A percentile compares a stretch with the other conserved stretches of the same genome.
Evolutionary conservation across 805 yeast genomes (phyloP).

Genomic region (Yarrowia sp.): DNA sequence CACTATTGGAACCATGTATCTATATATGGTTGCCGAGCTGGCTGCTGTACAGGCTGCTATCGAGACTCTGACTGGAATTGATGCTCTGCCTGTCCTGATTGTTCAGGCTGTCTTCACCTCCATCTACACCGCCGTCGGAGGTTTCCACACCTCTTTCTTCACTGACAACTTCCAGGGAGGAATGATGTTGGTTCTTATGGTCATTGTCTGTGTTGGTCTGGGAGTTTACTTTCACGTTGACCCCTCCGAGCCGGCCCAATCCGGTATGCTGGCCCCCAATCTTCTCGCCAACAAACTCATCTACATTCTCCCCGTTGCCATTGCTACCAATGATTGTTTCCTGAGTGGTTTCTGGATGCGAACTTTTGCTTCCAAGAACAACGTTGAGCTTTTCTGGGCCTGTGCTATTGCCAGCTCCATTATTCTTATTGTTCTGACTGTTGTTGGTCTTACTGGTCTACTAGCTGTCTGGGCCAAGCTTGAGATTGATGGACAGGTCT

Average conservation of each 20-base stretch:
- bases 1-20: conserved; percentile 71
- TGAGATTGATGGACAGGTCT: conserved; percentile 48
- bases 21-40: conserved; percentile 84
- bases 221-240: conserved; percentile 66
- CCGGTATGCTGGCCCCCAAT: conserved; percentile 61
- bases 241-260: conserved; percentile 51
- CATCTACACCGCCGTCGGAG: conserved; percentile 82
- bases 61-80: conserved; percentile 69
- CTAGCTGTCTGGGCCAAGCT: conserved; percentile 88
- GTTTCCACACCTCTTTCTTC: conserved; percentile 80
- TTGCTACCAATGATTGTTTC: conserved; percentile 85
- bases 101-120: conserved; percentile 85
- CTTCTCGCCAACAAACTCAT: conserved; percentile 85
- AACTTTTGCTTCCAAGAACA: conserved; percentile 81
- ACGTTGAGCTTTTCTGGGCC: conserved; percentile 72
- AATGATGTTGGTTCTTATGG: conserved; percentile 60
- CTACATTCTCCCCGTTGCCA: conserved; percentile 80
- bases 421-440: conserved; percentile 57
- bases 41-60: conserved; percentile 77
- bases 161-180: conserved; percentile 86
- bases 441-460: conserved; percentile 80
- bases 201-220: conserved; percentile 74
- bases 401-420: conserved; percentile 70
- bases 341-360: conserved; percentile 92
- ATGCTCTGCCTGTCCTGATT: conserved; percentile 76